phyloP scores from a whole-genome alignment of 2,329 filamentous ascomycete species.

The Aplosporella prunicola region DNA sequence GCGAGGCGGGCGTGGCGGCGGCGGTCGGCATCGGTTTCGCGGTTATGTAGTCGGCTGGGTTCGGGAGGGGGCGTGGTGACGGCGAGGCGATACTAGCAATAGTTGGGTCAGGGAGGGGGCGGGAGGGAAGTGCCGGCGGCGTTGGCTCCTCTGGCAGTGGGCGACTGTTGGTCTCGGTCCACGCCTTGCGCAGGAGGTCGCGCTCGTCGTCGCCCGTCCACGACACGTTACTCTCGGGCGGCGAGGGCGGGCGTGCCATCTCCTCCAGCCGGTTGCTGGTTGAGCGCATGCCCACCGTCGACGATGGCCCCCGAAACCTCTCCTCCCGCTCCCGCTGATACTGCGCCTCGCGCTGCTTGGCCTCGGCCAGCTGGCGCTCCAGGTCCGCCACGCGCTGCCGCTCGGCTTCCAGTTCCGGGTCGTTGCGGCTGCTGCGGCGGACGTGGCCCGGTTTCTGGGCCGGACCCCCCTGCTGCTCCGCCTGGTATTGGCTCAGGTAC shows the following conservation, averaged over 20 bases:
- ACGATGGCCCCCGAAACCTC: no score
- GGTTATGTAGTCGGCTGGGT: slow-evolving; percentile 19
- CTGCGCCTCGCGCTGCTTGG: slow-evolving; percentile 55
- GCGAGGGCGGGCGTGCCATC: slow-evolving; percentile 27
- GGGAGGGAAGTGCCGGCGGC: slow-evolving; percentile 27
- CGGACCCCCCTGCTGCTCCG: slow-evolving; percentile 49
- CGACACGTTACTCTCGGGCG: slow-evolving; percentile 48
- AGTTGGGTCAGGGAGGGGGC: slow-evolving; percentile 40
- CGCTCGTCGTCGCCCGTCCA: slow-evolving; percentile 57
- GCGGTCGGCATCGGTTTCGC: no score
- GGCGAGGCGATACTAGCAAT: slow-evolving; percentile 11
- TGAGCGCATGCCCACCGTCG: no score
- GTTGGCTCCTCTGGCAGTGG: slow-evolving; percentile 24
- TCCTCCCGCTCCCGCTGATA: slow-evolving; percentile 54
- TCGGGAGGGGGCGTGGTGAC: slow-evolving; percentile 21
- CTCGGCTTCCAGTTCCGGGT: slow-evolving; percentile 44
- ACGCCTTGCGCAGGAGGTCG: slow-evolving; percentile 52
- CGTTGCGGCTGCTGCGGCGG: slow-evolving; percentile 29
- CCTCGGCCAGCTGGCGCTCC: slow-evolving; percentile 61
- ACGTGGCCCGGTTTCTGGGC: slow-evolving; percentile 23
- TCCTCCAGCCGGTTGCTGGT: no score
- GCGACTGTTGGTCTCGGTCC: slow-evolving; percentile 34
- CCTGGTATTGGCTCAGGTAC: slow-evolving; percentile 77
- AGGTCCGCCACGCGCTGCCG: slow-evolving; percentile 67
- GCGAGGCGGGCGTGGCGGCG: slow-evolving; percentile 12